Evolutionary conservation across 2,329 filamentous ascomycete genomes (phyloP).

Genomic region (Exophiala sp.): DNA sequence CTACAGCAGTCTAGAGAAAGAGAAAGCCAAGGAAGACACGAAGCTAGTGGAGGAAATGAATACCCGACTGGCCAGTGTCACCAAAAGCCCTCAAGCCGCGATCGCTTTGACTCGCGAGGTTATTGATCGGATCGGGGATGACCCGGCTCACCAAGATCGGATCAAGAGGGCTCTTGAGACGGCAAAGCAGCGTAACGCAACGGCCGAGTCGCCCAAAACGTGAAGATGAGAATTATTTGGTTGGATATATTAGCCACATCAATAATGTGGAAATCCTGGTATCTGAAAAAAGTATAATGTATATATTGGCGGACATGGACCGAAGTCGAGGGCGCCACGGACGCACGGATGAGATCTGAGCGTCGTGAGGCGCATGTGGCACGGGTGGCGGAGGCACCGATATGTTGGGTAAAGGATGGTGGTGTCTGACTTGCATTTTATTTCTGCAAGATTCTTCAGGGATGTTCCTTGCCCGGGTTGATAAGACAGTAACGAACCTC

Average conservation of each 20-base stretch:
- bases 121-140: conserved; percentile 36
- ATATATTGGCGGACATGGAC: too few relatives aligned
- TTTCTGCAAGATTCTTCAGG: too few relatives aligned
- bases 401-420: too few relatives aligned
- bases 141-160: conserved; percentile 46
- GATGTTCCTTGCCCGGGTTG: too few relatives aligned
- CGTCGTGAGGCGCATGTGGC: too few relatives aligned
- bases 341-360: too few relatives aligned
- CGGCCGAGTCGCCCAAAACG: neutral
- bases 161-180: conserved; percentile 51
- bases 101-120: conserved; percentile 38
- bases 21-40: conserved; percentile 48
- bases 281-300: neutral
- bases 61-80: conserved; percentile 41
- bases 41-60: conserved; percentile 44
- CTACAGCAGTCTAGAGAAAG: conserved; percentile 42
- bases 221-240: neutral
- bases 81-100: conserved; percentile 38
- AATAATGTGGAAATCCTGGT: neutral
- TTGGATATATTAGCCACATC: neutral
- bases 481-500: too few relatives aligned
- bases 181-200: conserved; percentile 51
- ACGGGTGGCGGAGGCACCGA: too few relatives aligned
- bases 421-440: too few relatives aligned
- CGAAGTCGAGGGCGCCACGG: too few relatives aligned